Conservation (phyloP, 192 early-diverging fungal species). For the Coemansia sp. region DNA sequence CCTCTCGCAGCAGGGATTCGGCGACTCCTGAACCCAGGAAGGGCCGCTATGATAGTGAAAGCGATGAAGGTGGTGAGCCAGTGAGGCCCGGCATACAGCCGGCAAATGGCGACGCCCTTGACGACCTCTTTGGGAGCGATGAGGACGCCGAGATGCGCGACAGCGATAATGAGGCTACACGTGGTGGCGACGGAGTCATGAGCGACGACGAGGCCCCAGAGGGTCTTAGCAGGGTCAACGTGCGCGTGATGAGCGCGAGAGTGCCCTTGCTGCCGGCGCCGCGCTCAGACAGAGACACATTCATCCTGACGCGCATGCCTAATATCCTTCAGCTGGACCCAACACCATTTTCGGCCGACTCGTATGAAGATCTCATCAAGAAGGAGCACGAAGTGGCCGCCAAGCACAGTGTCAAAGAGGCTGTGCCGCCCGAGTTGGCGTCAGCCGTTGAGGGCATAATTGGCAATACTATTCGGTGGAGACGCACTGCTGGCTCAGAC, state of each 20-base stretch:
- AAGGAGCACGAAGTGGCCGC: constrained; percentile 36
- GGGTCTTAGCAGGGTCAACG: constrained; percentile 6
- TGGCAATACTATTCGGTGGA: constrained; percentile 48
- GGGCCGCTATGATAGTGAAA: constrained; percentile 33
- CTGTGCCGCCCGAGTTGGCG: constrained; percentile 35
- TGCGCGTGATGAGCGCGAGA: constrained; percentile 30
- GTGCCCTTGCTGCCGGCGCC: constrained; percentile 39
- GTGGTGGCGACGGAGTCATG: neutral
- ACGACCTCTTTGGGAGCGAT: constrained; percentile 37
- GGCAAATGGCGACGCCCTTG: constrained; percentile 1
- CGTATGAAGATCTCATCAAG: constrained; percentile 37
- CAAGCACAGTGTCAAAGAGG: constrained; percentile 31
- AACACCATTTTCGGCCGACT: constrained; percentile 32
- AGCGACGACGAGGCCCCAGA: constrained; percentile 14
- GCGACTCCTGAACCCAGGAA: constrained; percentile 28
- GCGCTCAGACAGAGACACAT: constrained; percentile 16
- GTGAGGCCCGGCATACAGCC: neutral
- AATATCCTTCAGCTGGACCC: constrained; percentile 49
- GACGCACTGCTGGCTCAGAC: constrained; percentile 6
- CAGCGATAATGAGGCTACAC: neutral
- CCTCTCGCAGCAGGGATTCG: neutral
- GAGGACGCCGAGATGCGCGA: neutral
- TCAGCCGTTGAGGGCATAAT: constrained; percentile 43
- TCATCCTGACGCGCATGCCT: constrained; percentile 37
- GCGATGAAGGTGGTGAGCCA: neutral